A percentile compares a stretch with the other conserved stretches of the same genome.
These are phyloP conservation scores for Lipomyces lipofer DNA, from an alignment of 805 yeast genomes.

Conservation along the genomic window DNA sequence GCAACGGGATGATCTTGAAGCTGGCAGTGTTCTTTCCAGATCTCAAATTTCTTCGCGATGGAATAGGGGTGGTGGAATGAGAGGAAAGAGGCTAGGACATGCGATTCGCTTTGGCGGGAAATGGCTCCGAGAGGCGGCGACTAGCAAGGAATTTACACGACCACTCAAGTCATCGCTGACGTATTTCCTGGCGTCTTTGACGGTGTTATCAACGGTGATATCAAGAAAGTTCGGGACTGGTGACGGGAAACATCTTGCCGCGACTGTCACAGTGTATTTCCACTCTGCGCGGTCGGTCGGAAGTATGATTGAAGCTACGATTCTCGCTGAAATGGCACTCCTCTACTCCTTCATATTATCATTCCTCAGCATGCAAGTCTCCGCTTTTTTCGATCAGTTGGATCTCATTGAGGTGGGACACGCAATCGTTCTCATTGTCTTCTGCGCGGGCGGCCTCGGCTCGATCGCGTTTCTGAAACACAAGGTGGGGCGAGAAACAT, in stretches of 20 bases:
- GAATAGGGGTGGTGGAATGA: too few relatives aligned
- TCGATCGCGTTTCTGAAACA: slow-evolving; percentile 69
- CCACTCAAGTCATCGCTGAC: slow-evolving; percentile 66
- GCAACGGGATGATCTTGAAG: too few relatives aligned
- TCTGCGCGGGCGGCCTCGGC: slow-evolving; percentile 60
- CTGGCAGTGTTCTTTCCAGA: too few relatives aligned
- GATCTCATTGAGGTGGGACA: slow-evolving; percentile 44
- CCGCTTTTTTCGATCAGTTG: slow-evolving; percentile 48
- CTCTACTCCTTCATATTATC: slow-evolving; percentile 56
- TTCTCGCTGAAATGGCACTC: slow-evolving; percentile 59
- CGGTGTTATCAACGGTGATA: slow-evolving; percentile 56
- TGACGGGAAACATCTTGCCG: slow-evolving; percentile 77
- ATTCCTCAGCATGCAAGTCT: slow-evolving; percentile 52
- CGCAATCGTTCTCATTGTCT: slow-evolving; percentile 51
- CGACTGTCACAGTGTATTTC: slow-evolving; percentile 84
- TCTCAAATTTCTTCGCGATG: too few relatives aligned
- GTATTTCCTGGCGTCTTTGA: slow-evolving; percentile 69
- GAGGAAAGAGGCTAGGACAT: too few relatives aligned
- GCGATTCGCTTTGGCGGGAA: too few relatives aligned
- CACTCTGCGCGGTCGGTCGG: slow-evolving; percentile 81
- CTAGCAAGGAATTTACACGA: too few relatives aligned
- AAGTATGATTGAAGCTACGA: slow-evolving; percentile 71
- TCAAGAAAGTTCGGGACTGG: slow-evolving; percentile 58
- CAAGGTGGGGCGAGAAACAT: slow-evolving; percentile 63
- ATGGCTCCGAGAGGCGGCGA: too few relatives aligned